Base-by-base conservation (phyloP, 2,329 filamentous ascomycete species). In the Tolypocladium paradoxum region DNA sequence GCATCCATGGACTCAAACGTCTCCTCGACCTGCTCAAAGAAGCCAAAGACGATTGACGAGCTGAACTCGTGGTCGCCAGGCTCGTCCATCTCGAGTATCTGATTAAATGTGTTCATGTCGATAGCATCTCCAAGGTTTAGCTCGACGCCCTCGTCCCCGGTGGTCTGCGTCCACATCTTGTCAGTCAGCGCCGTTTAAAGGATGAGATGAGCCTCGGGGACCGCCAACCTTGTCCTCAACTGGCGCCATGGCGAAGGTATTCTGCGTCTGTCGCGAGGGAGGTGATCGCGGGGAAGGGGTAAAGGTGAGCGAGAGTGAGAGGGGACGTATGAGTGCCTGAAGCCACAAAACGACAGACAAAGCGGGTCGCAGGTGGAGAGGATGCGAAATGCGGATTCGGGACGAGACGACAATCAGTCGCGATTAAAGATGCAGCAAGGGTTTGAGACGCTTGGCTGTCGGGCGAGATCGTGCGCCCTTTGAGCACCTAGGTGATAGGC, bases 71-170 rank as follows among this genome's bases (percentile, higher is more conserved):
- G 80, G 58, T 92, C 87, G 12, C 84, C 82, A 58, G 88, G 87
- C 58, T 97, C 93, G 69, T 99, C 93, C 92, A 99, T 96, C 71
- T 97, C 93, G 57, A 97, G 82, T 68, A 99, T 97, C 76, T 97
- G 93, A 63, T 85, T 84, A 64, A 99, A 99, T 53, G 90, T 95
- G 53, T 71, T 68, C 56, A 76, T 73, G 69, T 97, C 92, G 70
- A 99, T 84, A 66, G 78, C 78, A 59, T 93, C 87, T 55, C 82
- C 84, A 59, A 90, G 81, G 55, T 88, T 54, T 48, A 59, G 81
- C 55, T 77, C 75, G 62, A 83, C 68, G 56, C 70, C 75, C 53
- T 73, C 68, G 54, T 69, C 66, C 52, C 70, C 73, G 57, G 77
- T 71, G 61, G 76, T 73, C 70, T 73, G 50, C n/a, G 4, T n/a